Conservation (phyloP, 2,329 filamentous ascomycete species). For the Colletotrichum orchidophilum region DNA sequence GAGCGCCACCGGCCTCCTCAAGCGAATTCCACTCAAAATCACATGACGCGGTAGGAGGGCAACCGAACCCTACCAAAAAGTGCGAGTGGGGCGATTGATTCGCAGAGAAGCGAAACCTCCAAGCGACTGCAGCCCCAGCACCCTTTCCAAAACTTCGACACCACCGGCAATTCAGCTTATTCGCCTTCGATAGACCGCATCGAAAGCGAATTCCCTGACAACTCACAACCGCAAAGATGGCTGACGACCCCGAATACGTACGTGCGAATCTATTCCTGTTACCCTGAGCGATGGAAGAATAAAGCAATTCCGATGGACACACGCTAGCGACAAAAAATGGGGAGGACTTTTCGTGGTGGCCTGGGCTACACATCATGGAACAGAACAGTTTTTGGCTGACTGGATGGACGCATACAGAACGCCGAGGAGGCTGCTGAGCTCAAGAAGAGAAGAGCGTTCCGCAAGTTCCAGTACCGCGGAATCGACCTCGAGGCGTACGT, state of each 20-base stretch:
- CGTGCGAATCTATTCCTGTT: constrained; percentile 52
- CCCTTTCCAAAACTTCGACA: constrained; percentile 32
- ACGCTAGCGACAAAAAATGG: constrained; percentile 22
- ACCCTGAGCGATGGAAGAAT: constrained; percentile 22
- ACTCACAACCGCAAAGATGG: constrained; percentile 71
- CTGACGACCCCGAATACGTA: constrained; percentile 84
- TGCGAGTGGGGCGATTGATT: constrained; percentile 4
- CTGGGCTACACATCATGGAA: neutral
- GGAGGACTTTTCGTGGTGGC: constrained; percentile 5
- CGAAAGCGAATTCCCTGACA: constrained; percentile 55
- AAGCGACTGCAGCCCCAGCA: constrained; percentile 26
- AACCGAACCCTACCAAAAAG: constrained; percentile 33
- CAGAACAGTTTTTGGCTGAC: constrained; percentile 42
- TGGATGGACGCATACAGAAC: constrained; percentile 67
- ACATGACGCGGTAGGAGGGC: constrained; percentile 34
- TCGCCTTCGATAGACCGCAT: constrained; percentile 53
- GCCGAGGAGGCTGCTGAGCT: constrained; percentile 98
- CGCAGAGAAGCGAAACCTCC: constrained; percentile 32
- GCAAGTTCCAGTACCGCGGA: constrained; percentile 99
- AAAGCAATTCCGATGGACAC: neutral
- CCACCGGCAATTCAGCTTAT: constrained; percentile 41
- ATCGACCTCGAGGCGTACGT: constrained; percentile 99
- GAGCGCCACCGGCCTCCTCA: neutral
- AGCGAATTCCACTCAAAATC: constrained; percentile 7
- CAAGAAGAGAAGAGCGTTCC: constrained; percentile 99